Evolutionary conservation across 371 early-diverging fungal species (phyloP).

Genomic region (Circinella umbellata): DNA sequence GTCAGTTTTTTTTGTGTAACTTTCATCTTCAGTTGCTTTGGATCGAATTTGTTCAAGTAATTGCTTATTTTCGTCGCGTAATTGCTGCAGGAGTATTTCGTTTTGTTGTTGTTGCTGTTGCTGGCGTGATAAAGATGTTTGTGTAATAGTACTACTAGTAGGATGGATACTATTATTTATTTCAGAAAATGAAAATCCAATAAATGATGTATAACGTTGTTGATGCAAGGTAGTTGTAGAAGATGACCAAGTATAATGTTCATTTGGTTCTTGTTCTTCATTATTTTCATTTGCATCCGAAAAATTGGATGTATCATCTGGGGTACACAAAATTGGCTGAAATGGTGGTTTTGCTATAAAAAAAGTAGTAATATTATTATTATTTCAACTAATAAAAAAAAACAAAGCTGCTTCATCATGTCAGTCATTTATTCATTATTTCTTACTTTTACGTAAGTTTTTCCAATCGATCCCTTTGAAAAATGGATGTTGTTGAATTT

Average conservation of each 20-base stretch:
- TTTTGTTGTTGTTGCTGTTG: not conserved
- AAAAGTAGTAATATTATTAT: no score
- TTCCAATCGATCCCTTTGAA: constrained; percentile 84
- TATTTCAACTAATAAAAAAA: no score
- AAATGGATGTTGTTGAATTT: constrained; percentile 85
- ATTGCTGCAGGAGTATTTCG: not conserved
- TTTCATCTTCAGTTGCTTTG: not conserved
- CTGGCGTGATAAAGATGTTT: not conserved
- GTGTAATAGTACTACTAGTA: not conserved
- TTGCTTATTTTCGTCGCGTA: constrained; percentile 2
- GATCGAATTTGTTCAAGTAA: not conserved
- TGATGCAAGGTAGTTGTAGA: constrained; percentile 35
- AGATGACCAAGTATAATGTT: constrained; percentile 38
- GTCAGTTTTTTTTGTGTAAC: not conserved
- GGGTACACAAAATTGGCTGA: constrained; percentile 77
- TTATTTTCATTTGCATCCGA: constrained; percentile 67
- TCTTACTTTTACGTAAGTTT: constrained; percentile 53
- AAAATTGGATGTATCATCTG: constrained; percentile 89
- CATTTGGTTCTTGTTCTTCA: constrained; percentile 26
- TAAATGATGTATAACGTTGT: constrained; percentile 77
- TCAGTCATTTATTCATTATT: no score
- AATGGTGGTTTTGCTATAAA: constrained; percentile 77
- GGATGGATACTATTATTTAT: no score
- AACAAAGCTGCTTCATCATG: no score
- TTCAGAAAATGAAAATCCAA: constrained; percentile 77